Conservation (phyloP, 176 grass and related monocot genomes). For the Echinochloa phyllopogon region DNA sequence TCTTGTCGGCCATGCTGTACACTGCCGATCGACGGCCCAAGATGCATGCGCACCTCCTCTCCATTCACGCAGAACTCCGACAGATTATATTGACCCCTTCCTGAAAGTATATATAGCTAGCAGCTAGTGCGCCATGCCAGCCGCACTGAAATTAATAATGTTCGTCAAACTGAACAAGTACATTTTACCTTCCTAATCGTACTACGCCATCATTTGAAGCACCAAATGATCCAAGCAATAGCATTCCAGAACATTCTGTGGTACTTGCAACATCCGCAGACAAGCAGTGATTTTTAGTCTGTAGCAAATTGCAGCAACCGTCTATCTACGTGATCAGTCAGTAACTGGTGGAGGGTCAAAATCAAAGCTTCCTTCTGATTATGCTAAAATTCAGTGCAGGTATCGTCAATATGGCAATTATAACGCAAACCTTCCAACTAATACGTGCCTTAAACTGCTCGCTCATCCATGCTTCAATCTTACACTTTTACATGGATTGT, state of each 20-base stretch:
- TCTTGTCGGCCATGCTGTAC: not conserved
- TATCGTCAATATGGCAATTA: not conserved
- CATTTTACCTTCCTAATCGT: not conserved
- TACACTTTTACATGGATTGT: not conserved
- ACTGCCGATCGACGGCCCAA: not conserved
- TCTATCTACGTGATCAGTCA: not conserved
- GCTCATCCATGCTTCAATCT: not conserved
- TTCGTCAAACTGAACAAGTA: not conserved
- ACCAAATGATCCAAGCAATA: not conserved
- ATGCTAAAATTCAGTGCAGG: not conserved
- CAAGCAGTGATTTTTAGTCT: not conserved
- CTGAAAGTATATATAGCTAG: not conserved
- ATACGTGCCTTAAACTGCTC: constrained; percentile 28
- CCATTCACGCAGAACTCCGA: not conserved
- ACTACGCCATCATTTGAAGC: not conserved
- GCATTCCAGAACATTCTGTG: not conserved
- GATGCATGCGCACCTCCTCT: not conserved
- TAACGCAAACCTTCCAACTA: not conserved
- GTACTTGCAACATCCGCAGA: not conserved
- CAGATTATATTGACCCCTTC: not conserved
- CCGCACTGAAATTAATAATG: not conserved
- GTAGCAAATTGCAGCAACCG: not conserved
- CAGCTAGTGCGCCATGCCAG: not conserved
- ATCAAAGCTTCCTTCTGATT: not conserved
- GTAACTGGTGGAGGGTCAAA: not conserved